phyloP scores from a whole-genome alignment of 805 yeast species.

The Ogataea paradorogensis region DNA sequence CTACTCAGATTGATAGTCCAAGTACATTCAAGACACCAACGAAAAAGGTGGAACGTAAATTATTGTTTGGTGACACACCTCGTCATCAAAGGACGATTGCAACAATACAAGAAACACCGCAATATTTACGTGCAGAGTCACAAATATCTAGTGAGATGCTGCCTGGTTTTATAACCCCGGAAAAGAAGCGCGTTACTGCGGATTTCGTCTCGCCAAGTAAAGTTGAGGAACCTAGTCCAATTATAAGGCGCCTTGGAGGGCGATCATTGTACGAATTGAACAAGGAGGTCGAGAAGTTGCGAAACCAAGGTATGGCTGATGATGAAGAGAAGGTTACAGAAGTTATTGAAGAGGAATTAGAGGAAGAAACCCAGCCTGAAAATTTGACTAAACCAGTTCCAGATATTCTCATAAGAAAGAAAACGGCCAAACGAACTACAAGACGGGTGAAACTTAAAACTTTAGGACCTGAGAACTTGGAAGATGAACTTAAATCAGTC shows the following conservation, averaged over 20 bases:
- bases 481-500: slow-evolving; percentile 35
- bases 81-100: slow-evolving; percentile 2
- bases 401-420: slow-evolving; percentile 26
- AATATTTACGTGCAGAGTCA: slow-evolving; percentile 21
- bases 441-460: slow-evolving; percentile 50
- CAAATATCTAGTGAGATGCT: slow-evolving; percentile 7
- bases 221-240: slow-evolving; percentile 32
- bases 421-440: slow-evolving; percentile 52
- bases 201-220: slow-evolving; percentile 15
- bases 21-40: slow-evolving; percentile 32
- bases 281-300: slow-evolving; percentile 42
- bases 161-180: slow-evolving; percentile 9
- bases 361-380: neutral
- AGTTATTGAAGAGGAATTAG: slow-evolving; percentile 1
- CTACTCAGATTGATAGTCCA: slow-evolving; percentile 2
- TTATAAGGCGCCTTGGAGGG: slow-evolving; percentile 22
- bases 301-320: slow-evolving; percentile 6
- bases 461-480: slow-evolving; percentile 19
- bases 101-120: slow-evolving; percentile 23
- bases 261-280: slow-evolving; percentile 45
- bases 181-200: slow-evolving; percentile 1
- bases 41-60: slow-evolving; percentile 23
- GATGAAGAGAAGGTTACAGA: slow-evolving; percentile 12
- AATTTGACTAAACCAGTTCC: slow-evolving; percentile 9
- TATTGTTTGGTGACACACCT: slow-evolving; percentile 19